Conservation (phyloP, 108 stramenopile genomes). For the Pseudonitzschia pungens region DNA sequence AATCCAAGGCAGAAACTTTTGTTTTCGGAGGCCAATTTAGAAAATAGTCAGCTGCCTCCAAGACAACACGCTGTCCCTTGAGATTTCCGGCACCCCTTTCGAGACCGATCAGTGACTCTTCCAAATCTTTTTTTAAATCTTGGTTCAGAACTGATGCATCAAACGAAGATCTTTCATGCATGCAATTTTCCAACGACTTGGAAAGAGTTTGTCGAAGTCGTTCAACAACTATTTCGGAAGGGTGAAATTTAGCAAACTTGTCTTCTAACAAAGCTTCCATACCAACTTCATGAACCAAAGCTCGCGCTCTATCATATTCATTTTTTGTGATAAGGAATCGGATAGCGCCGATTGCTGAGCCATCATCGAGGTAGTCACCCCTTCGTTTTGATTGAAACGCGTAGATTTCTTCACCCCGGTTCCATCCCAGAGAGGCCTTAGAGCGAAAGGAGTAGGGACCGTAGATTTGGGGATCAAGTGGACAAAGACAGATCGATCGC, state of each 20-base stretch:
- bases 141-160: slow-evolving; percentile 21
- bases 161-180: background rate
- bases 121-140: slow-evolving; percentile 7
- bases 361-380: background rate
- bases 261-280: slow-evolving; percentile 28
- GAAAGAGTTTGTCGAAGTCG: slow-evolving; percentile 47
- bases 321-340: slow-evolving; percentile 43
- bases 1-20: slow-evolving; percentile 10
- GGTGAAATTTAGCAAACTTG: slow-evolving; percentile 47
- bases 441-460: slow-evolving; percentile 37
- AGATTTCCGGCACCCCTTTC: slow-evolving; percentile 23
- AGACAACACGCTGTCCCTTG: slow-evolving; percentile 24
- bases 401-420: background rate
- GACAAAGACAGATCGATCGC: slow-evolving; percentile 15
- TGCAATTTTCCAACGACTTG: slow-evolving; percentile 4
- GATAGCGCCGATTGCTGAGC: slow-evolving; percentile 40
- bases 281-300: slow-evolving; percentile 27
- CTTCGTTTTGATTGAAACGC: slow-evolving; percentile 9
- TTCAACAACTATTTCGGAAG: slow-evolving; percentile 52
- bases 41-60: slow-evolving; percentile 47
- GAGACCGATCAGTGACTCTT: slow-evolving; percentile 18
- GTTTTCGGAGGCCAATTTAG: slow-evolving; percentile 48
- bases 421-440: slow-evolving; percentile 15
- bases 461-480: slow-evolving; percentile 1
- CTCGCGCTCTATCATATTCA: slow-evolving; percentile 48